phyloP scores from a whole-genome alignment of 768 basidiomycete species.

The Kondoa subrosea region DNA sequence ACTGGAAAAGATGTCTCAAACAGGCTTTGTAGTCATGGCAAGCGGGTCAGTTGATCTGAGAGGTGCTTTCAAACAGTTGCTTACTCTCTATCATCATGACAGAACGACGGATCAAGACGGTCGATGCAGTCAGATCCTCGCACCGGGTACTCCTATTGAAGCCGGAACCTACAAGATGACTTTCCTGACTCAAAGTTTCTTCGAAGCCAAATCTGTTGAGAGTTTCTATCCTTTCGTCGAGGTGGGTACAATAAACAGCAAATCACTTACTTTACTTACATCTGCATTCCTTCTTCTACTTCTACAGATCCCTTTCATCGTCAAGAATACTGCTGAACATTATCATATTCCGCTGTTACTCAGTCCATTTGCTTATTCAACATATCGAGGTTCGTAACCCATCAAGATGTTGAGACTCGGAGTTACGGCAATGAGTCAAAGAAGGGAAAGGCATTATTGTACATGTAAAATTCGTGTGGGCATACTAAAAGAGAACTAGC shows the following conservation, averaged over 20 bases:
- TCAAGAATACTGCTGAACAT: slow-evolving; percentile 26
- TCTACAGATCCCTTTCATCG: slow-evolving; percentile 29
- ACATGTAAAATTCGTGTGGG: no score
- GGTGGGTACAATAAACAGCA: slow-evolving; percentile 23
- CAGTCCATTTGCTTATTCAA: slow-evolving; percentile 28
- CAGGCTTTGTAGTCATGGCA: slow-evolving; percentile 25
- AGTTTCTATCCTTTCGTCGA: slow-evolving; percentile 31
- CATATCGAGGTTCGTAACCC: slow-evolving; percentile 28
- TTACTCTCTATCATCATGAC: neutral
- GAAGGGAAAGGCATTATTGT: neutral
- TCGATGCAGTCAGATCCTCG: slow-evolving; percentile 24
- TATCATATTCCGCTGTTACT: slow-evolving; percentile 30
- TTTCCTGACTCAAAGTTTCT: slow-evolving; percentile 28
- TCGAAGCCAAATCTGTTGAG: slow-evolving; percentile 17
- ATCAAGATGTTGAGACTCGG: no score
- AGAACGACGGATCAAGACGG: slow-evolving; percentile 30
- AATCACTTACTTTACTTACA: neutral
- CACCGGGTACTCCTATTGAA: slow-evolving; percentile 15
- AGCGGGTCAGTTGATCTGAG: slow-evolving; percentile 20
- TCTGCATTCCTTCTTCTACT: neutral
- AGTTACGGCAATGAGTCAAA: no score
- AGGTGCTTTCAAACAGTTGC: no score
- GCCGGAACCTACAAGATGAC: slow-evolving; percentile 29
- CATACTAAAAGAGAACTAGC: no score
- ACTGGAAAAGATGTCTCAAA: slow-evolving; percentile 27